Evolutionary conservation across 139 green algal genomes (phyloP), one percentile per base, ranked within the genome.

Genomic region (Volvox africanus): DNA sequence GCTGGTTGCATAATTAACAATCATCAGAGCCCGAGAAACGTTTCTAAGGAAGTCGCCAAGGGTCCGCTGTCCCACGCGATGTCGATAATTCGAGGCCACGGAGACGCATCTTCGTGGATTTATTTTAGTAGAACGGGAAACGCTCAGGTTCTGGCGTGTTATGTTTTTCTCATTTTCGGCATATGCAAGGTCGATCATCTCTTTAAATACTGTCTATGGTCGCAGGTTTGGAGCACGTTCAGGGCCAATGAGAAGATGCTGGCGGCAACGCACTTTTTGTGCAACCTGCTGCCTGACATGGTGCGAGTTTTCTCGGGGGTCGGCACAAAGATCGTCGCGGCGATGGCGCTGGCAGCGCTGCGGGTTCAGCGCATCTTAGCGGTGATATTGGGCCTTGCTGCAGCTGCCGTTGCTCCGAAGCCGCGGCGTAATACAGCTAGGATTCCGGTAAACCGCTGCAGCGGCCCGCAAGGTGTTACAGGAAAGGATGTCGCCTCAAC

Each of bases 241-340:
- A 44, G 44, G 44, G 44, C 24, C 86, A 36, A 36, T 13, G 73
- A 90, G 50, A 30, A 69, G 24, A 55, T 76, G 35, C 86, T 90
- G n/a, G 73, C 73, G 0, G 73, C 50, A 2, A 33, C 73, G 30
- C 86, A 90, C 69, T 83, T 75, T 22, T 32, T 83, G 24, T 75
- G 50, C 71, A 90, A 90, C 86, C 71, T 90, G 86, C 73, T 90
- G 86, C 86, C 86, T n/a, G 83, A 26, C 86, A 16, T 83, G 20
- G 16, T 82, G 12, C n/a, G 33, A 16, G 3, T 82, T 28, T 9
- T 89, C 26, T 26, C 85, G 5, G 26, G 0, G 2, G 2, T 55
- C 3, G 68, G 68, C 6, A 68, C 28, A 18, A 89, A 82, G 85
- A 11, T 82, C 19, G 69, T 50, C 28, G 35, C 69, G 11, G 28